Evolutionary conservation across 768 basidiomycete genomes (phyloP).

Genomic region (Leccinum subgranulosum): DNA sequence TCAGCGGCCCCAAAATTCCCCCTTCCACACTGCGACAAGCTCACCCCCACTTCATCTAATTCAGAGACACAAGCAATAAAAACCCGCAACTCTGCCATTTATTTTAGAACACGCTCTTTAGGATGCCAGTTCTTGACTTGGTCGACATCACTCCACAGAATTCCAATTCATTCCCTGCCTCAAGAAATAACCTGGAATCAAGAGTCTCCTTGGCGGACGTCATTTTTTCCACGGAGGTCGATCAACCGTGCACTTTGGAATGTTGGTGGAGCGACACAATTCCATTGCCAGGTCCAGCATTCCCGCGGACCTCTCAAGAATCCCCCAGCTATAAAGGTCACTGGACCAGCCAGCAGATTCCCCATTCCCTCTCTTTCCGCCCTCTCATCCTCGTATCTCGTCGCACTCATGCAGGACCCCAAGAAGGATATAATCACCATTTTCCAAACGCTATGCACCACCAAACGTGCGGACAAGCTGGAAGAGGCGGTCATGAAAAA

Average conservation of each 20-base stretch:
- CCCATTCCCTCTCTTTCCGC: neutral
- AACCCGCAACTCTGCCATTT: neutral
- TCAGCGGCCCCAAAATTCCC: neutral
- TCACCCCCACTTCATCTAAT: too few relatives aligned
- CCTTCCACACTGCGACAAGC: neutral
- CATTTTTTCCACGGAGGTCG: neutral
- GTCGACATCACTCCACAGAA: neutral
- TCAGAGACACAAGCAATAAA: neutral
- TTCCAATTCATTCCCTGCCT: neutral
- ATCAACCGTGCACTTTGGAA: slow-evolving; percentile 6
- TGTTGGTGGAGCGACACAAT: neutral
- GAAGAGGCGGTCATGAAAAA: slow-evolving; percentile 46
- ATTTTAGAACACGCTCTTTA: neutral
- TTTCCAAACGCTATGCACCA: slow-evolving; percentile 44
- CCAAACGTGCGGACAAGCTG: slow-evolving; percentile 48
- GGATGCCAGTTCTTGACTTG: neutral
- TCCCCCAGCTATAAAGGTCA: slow-evolving; percentile 16
- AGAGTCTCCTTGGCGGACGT: neutral
- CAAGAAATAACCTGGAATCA: neutral
- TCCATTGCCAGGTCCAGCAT: neutral
- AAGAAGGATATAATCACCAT: slow-evolving; percentile 45
- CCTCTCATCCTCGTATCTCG: neutral
- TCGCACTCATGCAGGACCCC: slow-evolving; percentile 53
- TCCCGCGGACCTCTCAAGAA: neutral
- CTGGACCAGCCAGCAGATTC: neutral